Conservation (phyloP, 352 stramenopile species). For the Phytophthora sp. region DNA sequence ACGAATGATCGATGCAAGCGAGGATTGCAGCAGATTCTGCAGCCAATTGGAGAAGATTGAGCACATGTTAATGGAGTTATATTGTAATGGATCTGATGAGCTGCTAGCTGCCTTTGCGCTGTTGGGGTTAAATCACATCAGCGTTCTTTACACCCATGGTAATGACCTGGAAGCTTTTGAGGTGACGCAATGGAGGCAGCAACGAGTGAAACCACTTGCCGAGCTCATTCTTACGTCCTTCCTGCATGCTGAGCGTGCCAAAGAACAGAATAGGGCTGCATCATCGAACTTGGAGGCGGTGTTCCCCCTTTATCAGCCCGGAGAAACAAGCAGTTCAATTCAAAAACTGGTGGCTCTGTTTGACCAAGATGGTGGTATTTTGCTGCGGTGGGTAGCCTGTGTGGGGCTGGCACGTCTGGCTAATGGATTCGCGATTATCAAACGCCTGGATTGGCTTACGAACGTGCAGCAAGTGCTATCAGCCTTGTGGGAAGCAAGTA, state of each 20-base stretch:
- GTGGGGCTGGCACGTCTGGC: slow-evolving; percentile 41
- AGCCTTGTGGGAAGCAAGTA: slow-evolving; percentile 28
- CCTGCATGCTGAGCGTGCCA: slow-evolving; percentile 6
- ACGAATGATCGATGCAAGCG: slow-evolving; percentile 29
- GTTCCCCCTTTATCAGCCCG: slow-evolving; percentile 18
- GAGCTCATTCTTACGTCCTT: slow-evolving; percentile 21
- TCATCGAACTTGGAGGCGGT: slow-evolving; percentile 17
- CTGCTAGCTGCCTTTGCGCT: slow-evolving; percentile 30
- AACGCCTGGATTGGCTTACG: slow-evolving; percentile 46
- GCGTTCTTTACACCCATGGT: slow-evolving; percentile 25
- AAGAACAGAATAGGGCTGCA: neutral
- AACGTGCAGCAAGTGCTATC: slow-evolving; percentile 45
- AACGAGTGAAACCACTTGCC: slow-evolving; percentile 34
- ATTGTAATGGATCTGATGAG: slow-evolving; percentile 6
- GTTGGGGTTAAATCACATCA: slow-evolving; percentile 36
- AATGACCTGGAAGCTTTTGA: slow-evolving; percentile 27
- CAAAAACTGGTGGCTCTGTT: slow-evolving; percentile 2
- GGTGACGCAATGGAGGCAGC: slow-evolving; percentile 26
- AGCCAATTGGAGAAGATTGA: slow-evolving; percentile 31
- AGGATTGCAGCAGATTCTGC: slow-evolving; percentile 20
- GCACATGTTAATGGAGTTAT: slow-evolving; percentile 26
- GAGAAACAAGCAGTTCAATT: neutral
- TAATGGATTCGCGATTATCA: slow-evolving; percentile 34
- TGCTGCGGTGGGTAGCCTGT: slow-evolving; percentile 41
- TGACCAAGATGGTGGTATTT: slow-evolving; percentile 1